Evolutionary conservation across 495 filamentous ascomycete species (phyloP).

Genomic region (Talaromyces ruber): DNA sequence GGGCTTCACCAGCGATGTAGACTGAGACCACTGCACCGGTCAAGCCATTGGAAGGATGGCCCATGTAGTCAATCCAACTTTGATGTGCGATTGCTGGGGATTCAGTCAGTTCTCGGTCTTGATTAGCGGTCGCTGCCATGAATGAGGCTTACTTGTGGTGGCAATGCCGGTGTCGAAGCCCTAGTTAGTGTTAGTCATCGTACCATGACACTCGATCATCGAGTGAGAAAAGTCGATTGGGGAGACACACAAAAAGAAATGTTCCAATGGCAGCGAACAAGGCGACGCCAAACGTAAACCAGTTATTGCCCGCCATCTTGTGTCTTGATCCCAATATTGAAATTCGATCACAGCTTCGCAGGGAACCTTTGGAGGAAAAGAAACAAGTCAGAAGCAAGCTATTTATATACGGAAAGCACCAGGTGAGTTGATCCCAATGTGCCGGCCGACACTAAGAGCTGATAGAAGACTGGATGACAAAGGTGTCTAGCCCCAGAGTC

Average conservation of each 20-base stretch:
- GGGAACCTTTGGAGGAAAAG: background rate
- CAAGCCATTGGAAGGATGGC: slow-evolving; percentile 41
- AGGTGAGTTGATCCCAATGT: background rate
- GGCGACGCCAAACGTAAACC: slow-evolving; percentile 41
- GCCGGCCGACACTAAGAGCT: background rate
- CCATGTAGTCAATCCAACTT: slow-evolving; percentile 54
- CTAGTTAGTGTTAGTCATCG: slow-evolving; percentile 16
- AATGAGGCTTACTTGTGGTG: slow-evolving; percentile 41
- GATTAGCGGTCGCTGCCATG: background rate
- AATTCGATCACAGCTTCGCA: background rate
- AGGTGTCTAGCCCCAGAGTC: background rate
- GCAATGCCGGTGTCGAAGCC: slow-evolving; percentile 52
- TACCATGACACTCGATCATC: background rate
- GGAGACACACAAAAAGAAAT: slow-evolving; percentile 43
- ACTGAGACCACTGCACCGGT: slow-evolving; percentile 55
- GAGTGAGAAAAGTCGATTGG: background rate
- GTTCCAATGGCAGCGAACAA: slow-evolving; percentile 49
- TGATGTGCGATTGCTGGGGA: slow-evolving; percentile 46
- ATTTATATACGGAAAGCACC: background rate
- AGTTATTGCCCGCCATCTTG: slow-evolving; percentile 21
- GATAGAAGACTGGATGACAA: background rate
- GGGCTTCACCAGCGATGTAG: slow-evolving; percentile 51
- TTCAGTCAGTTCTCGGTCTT: slow-evolving; percentile 7
- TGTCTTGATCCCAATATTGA: background rate
- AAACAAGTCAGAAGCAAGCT: background rate